Conservation (phyloP, 768 basidiomycete species). For the Mycena rosella region DNA sequence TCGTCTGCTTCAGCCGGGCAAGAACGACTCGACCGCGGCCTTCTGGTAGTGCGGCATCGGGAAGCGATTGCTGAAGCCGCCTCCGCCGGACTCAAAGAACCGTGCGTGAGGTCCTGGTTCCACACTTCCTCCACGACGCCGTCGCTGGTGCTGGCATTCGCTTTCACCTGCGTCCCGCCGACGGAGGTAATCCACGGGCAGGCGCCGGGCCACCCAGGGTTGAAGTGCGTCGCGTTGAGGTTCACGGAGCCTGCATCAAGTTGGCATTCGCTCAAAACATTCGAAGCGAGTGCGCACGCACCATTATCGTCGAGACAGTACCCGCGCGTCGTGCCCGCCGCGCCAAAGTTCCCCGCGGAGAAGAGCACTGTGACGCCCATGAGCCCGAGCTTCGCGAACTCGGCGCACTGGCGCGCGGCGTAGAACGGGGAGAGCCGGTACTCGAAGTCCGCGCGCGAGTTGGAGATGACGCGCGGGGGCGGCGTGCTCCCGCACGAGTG, state of each 20-base stretch:
- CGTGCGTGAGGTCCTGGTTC: slow-evolving; percentile 46
- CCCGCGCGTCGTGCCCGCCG: slow-evolving; percentile 48
- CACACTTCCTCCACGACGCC: slow-evolving; percentile 48
- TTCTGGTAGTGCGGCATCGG: slow-evolving; percentile 56
- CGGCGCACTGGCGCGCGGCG: slow-evolving; percentile 57
- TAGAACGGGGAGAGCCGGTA: slow-evolving; percentile 50
- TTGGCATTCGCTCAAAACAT: neutral
- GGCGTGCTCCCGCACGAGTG: slow-evolving; percentile 52
- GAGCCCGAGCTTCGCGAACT: slow-evolving; percentile 64
- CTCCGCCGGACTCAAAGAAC: slow-evolving; percentile 50
- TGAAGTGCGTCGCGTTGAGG: slow-evolving; percentile 52
- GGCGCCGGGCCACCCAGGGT: slow-evolving; percentile 59
- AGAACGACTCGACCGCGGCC: slow-evolving; percentile 46
- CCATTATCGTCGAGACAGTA: slow-evolving; percentile 56
- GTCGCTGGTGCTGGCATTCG: slow-evolving; percentile 42
- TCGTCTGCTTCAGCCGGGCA: slow-evolving; percentile 50
- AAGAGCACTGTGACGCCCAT: slow-evolving; percentile 62
- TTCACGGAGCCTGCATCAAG: slow-evolving; percentile 50
- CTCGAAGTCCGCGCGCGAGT: slow-evolving; percentile 56
- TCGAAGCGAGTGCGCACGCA: slow-evolving; percentile 27
- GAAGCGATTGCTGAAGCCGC: slow-evolving; percentile 55
- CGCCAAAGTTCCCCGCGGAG: slow-evolving; percentile 56
- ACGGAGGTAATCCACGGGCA: slow-evolving; percentile 62
- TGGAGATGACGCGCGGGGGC: slow-evolving; percentile 58
- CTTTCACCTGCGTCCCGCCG: slow-evolving; percentile 59